Evolutionary conservation across 2,329 filamentous ascomycete genomes (phyloP), one percentile per base, ranked within the genome.

Genomic region (Penicillium italicum): DNA sequence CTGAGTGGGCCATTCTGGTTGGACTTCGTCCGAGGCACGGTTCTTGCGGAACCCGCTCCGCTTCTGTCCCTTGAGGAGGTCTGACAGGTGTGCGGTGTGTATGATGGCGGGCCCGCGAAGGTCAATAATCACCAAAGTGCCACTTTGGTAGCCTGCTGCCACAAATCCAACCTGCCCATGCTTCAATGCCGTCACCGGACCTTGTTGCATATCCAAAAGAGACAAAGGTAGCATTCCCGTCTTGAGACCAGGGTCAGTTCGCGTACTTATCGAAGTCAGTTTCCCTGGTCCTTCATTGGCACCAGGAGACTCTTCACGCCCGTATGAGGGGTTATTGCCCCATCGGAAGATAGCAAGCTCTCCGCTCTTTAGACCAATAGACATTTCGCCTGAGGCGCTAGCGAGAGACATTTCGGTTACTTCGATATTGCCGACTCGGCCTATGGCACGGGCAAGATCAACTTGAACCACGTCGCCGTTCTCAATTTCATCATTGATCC

Each of bases 161-260:
- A 96, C 84, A 68, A 99, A 99, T 0, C 94, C 94, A 12, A 97
- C 86, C 71, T 96, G 90, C n/a, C 91, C 94, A 53, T 94, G 85
- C 55, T 90, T 88, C 36, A 95, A 69, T 1, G 88, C 89, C 22
- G 85, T 92, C 31, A 97, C 85, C 1, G 89, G 80, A 0, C 92
- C 94, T 67, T 91, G 86, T 70, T 88, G 84, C 81, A 93, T 89
- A 69, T 95, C 85, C 56, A 97, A 86, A 31, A 97, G 76, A 1
- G 89, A 85, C 59, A 89, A 82, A 1, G 94, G 94, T 60, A 96
- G 77, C 3, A 96, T 71, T 0, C 91, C 92, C 66, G 94, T 89
- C 66, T 87, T 92, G 34, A 99, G 63, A 20, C 77, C 74, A 10
- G 84, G 83, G 62, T 97, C 92, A 4, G 86, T 82, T 55, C 91